These are phyloP conservation scores for Daldinia sp. DNA, from an alignment of 2,329 filamentous ascomycete genomes.

Conservation along the genomic window DNA sequence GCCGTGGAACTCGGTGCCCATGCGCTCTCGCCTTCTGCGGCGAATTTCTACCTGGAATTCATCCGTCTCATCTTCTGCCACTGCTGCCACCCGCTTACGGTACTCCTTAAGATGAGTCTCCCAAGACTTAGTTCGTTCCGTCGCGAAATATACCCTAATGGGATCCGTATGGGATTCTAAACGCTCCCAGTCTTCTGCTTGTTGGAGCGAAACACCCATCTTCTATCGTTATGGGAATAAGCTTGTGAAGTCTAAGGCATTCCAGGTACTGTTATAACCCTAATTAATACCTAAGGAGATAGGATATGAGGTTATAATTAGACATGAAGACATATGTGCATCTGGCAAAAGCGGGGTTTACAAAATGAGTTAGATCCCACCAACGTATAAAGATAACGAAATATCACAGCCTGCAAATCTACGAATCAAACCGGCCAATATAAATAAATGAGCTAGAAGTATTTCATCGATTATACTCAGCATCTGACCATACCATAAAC, in stretches of 20 bases:
- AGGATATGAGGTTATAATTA: background rate
- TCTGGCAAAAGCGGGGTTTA: too few relatives aligned
- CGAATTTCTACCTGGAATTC: background rate
- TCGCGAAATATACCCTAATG: background rate
- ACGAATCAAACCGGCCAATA: background rate
- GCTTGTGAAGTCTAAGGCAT: background rate
- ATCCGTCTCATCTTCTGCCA: background rate
- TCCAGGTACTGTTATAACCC: background rate
- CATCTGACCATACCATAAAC: background rate
- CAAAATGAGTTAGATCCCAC: too few relatives aligned
- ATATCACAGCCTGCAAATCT: background rate
- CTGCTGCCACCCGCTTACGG: background rate
- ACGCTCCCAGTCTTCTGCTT: background rate
- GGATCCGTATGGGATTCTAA: background rate
- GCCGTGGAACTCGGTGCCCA: conserved; percentile 11
- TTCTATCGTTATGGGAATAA: background rate
- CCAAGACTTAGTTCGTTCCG: background rate
- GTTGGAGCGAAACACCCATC: background rate
- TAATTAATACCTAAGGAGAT: background rate
- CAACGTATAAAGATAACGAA: background rate
- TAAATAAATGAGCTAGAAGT: background rate
- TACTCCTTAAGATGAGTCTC: background rate
- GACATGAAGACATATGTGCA: too few relatives aligned
- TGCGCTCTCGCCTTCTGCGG: background rate
- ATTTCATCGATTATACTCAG: background rate